Evolutionary conservation across 108 stramenopile genomes (phyloP).

Genomic region (Fragilariopsis cylindrus): DNA sequence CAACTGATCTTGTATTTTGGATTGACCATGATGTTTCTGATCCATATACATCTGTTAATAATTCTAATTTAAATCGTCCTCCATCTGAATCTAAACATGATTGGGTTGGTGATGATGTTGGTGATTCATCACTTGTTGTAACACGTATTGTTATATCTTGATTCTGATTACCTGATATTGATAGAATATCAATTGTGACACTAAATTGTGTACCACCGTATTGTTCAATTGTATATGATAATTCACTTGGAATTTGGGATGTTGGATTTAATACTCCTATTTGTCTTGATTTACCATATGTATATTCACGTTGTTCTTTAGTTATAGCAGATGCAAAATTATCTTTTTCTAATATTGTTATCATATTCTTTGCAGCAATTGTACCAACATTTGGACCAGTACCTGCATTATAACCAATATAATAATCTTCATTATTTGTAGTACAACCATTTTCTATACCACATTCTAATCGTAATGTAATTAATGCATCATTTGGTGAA

Average conservation of each 20-base stretch:
- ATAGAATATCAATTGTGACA: no score
- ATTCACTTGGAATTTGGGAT: no score
- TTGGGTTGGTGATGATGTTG: background rate
- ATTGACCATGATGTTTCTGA: background rate
- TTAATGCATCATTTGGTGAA: background rate
- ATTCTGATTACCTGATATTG: background rate
- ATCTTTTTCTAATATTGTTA: conserved; percentile 14
- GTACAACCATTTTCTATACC: background rate
- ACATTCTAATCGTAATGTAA: conserved; percentile 3
- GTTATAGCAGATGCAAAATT: background rate
- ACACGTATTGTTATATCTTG: background rate
- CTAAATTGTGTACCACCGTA: no score
- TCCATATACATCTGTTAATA: background rate
- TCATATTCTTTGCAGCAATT: conserved; percentile 42
- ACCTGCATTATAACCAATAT: conserved; percentile 44
- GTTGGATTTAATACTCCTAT: no score
- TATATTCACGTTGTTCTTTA: background rate
- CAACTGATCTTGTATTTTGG: background rate
- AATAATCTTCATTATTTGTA: conserved; percentile 4
- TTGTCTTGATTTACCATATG: conserved; percentile 1
- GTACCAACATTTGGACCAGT: conserved; percentile 48
- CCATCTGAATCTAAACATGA: background rate
- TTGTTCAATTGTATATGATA: no score
- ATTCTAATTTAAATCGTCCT: conserved; percentile 2
- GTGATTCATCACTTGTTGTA: background rate